A percentile compares a stretch with the other conserved stretches of the same genome.
Conservation (phyloP, 345 rosid species). For the Acer saccharum region DNA sequence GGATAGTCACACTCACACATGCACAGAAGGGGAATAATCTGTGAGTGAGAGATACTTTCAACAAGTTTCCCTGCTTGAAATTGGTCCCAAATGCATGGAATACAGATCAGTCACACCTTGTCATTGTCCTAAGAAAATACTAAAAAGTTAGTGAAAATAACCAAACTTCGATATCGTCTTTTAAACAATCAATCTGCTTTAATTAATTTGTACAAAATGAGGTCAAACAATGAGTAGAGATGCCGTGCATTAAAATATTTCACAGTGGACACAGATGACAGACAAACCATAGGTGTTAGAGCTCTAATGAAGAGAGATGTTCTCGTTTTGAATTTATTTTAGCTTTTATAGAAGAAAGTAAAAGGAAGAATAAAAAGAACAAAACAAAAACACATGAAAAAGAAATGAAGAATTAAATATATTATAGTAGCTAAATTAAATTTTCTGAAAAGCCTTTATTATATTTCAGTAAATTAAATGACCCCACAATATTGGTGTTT, state of each 20-base stretch:
- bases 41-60: background rate
- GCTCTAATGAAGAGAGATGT: constrained; percentile 2
- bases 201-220: constrained; percentile 12
- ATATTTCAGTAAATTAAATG: constrained; percentile 5
- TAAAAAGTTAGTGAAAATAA: constrained; percentile 27
- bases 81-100: constrained; percentile 20
- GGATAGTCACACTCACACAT: constrained; percentile 4
- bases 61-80: constrained; percentile 7
- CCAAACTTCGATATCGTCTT: constrained; percentile 7
- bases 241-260: background rate
- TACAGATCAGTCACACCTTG: constrained; percentile 11
- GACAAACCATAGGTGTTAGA: constrained; percentile 13
- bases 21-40: constrained; percentile 10
- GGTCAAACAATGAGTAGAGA: background rate
- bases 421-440: background rate
- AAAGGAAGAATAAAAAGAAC: background rate
- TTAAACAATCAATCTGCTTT: background rate
- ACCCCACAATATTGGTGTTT: background rate
- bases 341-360: background rate
- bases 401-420: background rate
- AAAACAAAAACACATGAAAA: background rate
- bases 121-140: constrained; percentile 19
- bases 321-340: background rate
- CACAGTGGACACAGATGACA: background rate
- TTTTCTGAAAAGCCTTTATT: background rate